A percentile compares a stretch with the other conserved stretches of the same genome.
Conservation (phyloP, 1,284 basidiomycete species). For the Filobasidium uniguttulatum region DNA sequence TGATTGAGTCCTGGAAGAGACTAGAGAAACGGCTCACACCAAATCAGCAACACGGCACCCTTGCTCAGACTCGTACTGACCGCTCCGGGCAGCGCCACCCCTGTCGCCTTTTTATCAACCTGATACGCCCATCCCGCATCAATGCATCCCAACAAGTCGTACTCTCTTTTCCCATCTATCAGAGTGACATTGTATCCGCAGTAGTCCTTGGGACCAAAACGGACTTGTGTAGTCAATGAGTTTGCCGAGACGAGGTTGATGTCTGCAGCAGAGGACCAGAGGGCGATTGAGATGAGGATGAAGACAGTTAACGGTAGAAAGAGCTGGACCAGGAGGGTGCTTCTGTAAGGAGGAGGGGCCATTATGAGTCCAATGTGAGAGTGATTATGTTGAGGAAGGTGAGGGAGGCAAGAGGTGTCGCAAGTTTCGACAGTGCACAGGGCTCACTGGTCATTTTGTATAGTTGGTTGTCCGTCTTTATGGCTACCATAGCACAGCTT, state of each 20-base stretch:
- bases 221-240: slow-evolving; percentile 7
- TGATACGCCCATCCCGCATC: slow-evolving; percentile 7
- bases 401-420: too few species aligned
- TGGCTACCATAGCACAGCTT: too few species aligned
- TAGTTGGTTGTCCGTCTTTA: too few species aligned
- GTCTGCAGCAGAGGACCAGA: slow-evolving; percentile 2
- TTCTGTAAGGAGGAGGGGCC: too few species aligned
- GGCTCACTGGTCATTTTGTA: too few species aligned
- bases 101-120: slow-evolving; percentile 1
- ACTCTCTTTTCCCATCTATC: neutral
- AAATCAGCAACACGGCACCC: slow-evolving; percentile 9
- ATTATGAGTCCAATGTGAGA: too few species aligned
- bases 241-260: slow-evolving; percentile 9
- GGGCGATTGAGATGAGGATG: slow-evolving; percentile 7
- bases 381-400: too few species aligned
- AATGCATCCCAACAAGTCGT: slow-evolving; percentile 8
- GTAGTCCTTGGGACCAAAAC: slow-evolving; percentile 12
- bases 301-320: too few species aligned
- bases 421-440: too few species aligned
- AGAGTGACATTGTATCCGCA: slow-evolving; percentile 12
- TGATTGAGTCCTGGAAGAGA: neutral
- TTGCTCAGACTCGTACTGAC: slow-evolving; percentile 9
- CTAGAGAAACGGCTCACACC: slow-evolving; percentile 9
- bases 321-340: too few species aligned
- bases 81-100: slow-evolving; percentile 7